Conservation (phyloP, 768 basidiomycete genomes). For the Auriscalpium vulgare region DNA sequence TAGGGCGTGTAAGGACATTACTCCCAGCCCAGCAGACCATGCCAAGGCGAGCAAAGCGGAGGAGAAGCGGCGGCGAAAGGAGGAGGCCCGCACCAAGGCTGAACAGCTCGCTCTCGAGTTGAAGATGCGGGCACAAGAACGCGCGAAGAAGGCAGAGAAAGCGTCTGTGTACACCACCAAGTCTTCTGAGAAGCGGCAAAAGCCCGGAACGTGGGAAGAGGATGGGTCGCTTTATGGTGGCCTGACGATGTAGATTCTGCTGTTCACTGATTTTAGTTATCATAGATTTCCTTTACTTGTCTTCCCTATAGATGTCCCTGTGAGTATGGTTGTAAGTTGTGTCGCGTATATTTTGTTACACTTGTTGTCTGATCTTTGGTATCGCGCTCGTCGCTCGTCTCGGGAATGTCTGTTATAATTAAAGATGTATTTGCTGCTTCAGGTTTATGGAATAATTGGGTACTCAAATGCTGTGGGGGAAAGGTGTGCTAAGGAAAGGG, state of each 20-base stretch:
- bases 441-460: too few relatives aligned
- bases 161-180: background rate
- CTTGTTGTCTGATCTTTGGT: too few relatives aligned
- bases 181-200: background rate
- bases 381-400: too few relatives aligned
- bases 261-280: background rate
- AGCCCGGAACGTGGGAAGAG: conserved; percentile 9
- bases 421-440: too few relatives aligned
- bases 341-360: background rate
- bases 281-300: background rate
- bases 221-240: conserved; percentile 16
- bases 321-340: background rate
- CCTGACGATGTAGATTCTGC: background rate
- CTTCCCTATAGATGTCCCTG: background rate
- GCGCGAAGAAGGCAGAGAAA: conserved; percentile 14
- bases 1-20: background rate
- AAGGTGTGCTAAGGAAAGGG: background rate
- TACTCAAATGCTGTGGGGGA: too few relatives aligned
- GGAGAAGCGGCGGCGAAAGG: conserved; percentile 35
- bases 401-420: too few relatives aligned
- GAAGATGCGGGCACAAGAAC: conserved; percentile 29
- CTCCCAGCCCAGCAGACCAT: background rate
- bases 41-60: conserved; percentile 23
- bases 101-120: conserved; percentile 39
- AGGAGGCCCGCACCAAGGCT: conserved; percentile 29